A percentile compares a stretch with the other conserved stretches of the same genome.
phyloP scores from a whole-genome alignment of 257 asterid genomes.

The Solanum tacnaense region DNA sequence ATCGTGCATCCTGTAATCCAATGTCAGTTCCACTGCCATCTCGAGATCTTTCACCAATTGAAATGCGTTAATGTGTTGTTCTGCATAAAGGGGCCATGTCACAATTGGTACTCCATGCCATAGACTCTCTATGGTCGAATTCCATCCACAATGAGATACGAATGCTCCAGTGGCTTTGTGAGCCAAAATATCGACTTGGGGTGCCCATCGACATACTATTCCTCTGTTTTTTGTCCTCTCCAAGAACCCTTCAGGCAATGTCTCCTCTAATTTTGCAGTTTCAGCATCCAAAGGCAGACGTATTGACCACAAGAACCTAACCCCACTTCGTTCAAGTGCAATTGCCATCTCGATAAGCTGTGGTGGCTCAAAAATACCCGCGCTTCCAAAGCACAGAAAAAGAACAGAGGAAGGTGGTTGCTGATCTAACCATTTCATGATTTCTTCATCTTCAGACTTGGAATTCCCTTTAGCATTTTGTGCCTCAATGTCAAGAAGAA shows the following conservation, averaged over 20 bases:
- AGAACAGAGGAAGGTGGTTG: neutral
- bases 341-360: neutral
- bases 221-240: neutral
- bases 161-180: neutral
- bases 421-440: constrained; percentile 1
- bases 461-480: neutral
- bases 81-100: constrained; percentile 4
- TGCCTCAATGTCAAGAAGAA: neutral
- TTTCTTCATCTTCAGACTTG: neutral
- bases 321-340: neutral
- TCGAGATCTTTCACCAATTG: neutral
- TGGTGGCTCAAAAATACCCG: neutral
- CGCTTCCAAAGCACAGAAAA: constrained; percentile 1
- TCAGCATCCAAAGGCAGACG: neutral
- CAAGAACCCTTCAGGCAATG: neutral
- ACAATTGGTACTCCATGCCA: constrained; percentile 2
- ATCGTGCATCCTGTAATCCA: neutral
- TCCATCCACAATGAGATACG: constrained; percentile 1
- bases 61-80: neutral
- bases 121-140: neutral
- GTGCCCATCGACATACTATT: constrained; percentile 2
- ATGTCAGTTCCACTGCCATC: neutral
- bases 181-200: neutral
- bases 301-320: neutral
- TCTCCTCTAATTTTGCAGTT: neutral